These are phyloP conservation scores for Cladosporium cucumerinum DNA, from an alignment of 2,329 filamentous ascomycete genomes.

Conservation along the genomic window DNA sequence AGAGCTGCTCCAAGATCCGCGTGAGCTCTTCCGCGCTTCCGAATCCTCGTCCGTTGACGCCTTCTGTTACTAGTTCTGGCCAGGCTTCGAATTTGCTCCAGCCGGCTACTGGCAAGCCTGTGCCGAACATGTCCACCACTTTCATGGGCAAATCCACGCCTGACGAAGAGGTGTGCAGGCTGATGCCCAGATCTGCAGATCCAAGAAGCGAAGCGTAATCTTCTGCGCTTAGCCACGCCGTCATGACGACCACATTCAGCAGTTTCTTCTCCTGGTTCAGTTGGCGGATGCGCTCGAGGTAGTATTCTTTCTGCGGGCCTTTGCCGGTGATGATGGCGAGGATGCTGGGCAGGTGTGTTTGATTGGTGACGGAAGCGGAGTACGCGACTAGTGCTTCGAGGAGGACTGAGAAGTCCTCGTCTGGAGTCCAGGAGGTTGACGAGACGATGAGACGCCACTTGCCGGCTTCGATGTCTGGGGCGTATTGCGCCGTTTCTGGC, in stretches of 20 bases:
- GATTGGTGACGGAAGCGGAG: conserved; percentile 41
- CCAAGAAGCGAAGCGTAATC: conserved; percentile 84
- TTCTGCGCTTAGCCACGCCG: conserved; percentile 77
- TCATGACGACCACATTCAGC: conserved; percentile 66
- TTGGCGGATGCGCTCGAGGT: conserved; percentile 61
- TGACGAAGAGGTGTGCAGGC: conserved; percentile 86
- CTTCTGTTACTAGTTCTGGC: conserved; percentile 83
- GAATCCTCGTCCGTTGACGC: conserved; percentile 83
- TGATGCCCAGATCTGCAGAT: conserved; percentile 84
- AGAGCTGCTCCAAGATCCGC: conserved; percentile 60
- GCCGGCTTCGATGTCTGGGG: conserved; percentile 41
- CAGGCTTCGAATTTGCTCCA: conserved; percentile 86
- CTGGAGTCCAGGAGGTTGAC: conserved; percentile 94
- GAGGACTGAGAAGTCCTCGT: conserved; percentile 89
- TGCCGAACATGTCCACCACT: conserved; percentile 98
- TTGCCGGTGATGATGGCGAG: conserved; percentile 92
- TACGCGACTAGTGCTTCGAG: conserved; percentile 79
- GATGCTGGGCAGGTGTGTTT: conserved; percentile 58
- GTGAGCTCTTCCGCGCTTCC: conserved; percentile 65
- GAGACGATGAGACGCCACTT: conserved; percentile 73
- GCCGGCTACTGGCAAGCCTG: conserved; percentile 83
- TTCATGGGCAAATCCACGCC: conserved; percentile 98
- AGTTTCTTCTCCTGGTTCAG: conserved; percentile 63
- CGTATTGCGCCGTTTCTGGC: conserved; percentile 60
- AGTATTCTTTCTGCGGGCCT: conserved; percentile 76